phyloP scores from a whole-genome alignment of 108 stramenopile species.

The Skeletonema costatum region DNA sequence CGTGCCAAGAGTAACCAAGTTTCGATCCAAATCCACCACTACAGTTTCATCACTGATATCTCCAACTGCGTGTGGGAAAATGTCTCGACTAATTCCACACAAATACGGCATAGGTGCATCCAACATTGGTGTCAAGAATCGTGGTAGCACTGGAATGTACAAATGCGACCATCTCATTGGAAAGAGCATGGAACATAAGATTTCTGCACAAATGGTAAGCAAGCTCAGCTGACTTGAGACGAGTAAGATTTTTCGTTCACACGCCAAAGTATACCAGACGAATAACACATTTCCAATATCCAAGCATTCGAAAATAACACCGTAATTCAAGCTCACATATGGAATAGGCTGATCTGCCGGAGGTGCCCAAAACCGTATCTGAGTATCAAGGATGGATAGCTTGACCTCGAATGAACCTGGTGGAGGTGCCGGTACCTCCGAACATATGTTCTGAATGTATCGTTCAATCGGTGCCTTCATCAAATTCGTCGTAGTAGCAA shows the following conservation, averaged over 20 bases:
- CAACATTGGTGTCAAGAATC: conserved; percentile 81
- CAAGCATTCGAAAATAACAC: conserved; percentile 90
- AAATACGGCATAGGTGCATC: conserved; percentile 93
- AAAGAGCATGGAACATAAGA: conserved; percentile 91
- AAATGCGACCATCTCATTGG: conserved; percentile 95
- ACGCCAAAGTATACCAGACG: conserved; percentile 79
- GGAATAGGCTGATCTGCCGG: conserved; percentile 95
- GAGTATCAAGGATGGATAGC: conserved; percentile 68
- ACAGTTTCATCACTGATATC: conserved; percentile 82
- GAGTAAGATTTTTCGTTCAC: conserved; percentile 89
- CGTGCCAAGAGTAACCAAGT: conserved; percentile 67
- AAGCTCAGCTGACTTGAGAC: conserved; percentile 86
- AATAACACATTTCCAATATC: conserved; percentile 80
- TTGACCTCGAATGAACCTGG: conserved; percentile 91
- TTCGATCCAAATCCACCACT: conserved; percentile 90
- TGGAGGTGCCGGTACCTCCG: conserved; percentile 97
- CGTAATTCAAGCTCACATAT: conserved; percentile 91
- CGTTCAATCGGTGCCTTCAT: conserved; percentile 95
- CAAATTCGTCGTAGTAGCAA: conserved; percentile 85
- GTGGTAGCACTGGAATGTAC: conserved; percentile 88
- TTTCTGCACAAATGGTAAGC: conserved; percentile 92
- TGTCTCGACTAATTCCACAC: conserved; percentile 85
- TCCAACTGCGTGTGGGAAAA: conserved; percentile 67
- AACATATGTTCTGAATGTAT: conserved; percentile 93
- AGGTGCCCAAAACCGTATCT: conserved; percentile 90